Percentiles rank a stretch among this genome's conserved stretches.
phyloP scores from a whole-genome alignment of 2,329 filamentous ascomycete genomes.

The Celoporthe dispersa region DNA sequence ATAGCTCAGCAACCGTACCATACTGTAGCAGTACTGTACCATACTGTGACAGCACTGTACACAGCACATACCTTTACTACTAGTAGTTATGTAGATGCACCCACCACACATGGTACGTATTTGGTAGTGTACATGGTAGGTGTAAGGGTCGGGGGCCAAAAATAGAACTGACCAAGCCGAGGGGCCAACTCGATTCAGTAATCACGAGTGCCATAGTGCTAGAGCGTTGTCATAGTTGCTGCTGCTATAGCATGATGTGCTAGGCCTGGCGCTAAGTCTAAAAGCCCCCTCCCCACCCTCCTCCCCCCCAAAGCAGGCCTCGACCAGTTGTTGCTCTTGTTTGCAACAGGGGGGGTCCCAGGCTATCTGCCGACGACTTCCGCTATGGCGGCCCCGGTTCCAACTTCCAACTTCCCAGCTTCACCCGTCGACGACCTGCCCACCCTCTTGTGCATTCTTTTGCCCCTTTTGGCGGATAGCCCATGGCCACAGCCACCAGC shows the following conservation, averaged over 20 bases:
- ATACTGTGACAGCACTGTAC: background rate
- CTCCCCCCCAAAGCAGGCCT: background rate
- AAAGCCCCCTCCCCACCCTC: background rate
- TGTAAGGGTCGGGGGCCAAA: background rate
- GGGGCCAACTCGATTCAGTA: background rate
- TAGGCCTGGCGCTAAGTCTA: background rate
- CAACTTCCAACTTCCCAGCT: conserved; percentile 7
- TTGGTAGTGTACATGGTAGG: background rate
- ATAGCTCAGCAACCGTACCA: background rate
- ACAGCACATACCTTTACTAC: too few species aligned
- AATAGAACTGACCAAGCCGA: background rate
- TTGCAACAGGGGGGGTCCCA: background rate
- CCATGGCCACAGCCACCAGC: background rate
- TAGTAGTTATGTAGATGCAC: too few species aligned
- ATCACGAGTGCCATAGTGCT: background rate
- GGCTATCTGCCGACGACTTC: conserved; percentile 8
- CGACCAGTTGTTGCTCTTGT: background rate
- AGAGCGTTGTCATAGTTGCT: background rate
- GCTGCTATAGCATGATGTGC: background rate
- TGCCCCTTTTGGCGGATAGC: background rate
- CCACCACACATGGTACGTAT: background rate
- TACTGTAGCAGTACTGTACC: background rate
- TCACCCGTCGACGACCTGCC: background rate
- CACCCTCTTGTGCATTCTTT: background rate
- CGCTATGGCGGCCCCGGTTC: background rate